These are phyloP conservation scores for Zoysia japonica DNA, from an alignment of 176 grass and related monocot genomes.

Conservation along the genomic window DNA sequence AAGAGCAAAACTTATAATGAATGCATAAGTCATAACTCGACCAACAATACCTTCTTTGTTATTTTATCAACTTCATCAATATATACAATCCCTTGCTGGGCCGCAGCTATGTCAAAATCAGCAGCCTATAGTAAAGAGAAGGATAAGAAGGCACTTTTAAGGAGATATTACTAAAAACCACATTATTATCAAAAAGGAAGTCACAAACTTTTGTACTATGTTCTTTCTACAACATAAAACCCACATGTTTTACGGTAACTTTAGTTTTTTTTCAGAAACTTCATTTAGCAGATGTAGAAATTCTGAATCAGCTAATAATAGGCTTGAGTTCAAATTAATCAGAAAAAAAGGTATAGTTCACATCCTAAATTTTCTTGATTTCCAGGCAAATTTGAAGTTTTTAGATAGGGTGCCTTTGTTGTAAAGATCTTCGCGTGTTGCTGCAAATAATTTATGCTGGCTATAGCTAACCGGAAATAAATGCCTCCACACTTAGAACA, in stretches of 20 bases:
- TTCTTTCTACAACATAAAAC: background rate
- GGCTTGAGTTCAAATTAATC: background rate
- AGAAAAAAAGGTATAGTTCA: background rate
- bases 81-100: slow-evolving; percentile 77
- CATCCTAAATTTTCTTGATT: too few relatives aligned
- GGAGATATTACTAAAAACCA: background rate
- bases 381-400: background rate
- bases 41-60: slow-evolving; percentile 63
- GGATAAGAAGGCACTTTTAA: background rate
- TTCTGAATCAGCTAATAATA: background rate
- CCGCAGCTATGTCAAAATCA: slow-evolving; percentile 68
- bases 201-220: background rate
- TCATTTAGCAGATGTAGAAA: background rate
- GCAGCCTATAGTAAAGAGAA: slow-evolving; percentile 53
- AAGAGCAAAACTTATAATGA: background rate
- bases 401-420: background rate
- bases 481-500: background rate
- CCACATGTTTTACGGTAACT: background rate
- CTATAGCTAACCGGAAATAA: slow-evolving; percentile 7
- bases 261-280: background rate
- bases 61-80: slow-evolving; percentile 92
- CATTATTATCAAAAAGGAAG: background rate
- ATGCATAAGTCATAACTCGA: background rate
- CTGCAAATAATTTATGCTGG: background rate
- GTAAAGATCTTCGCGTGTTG: background rate